phyloP scores from a whole-genome alignment of 768 basidiomycete genomes.

The Tylopilus plumbeoviolaceoides region DNA sequence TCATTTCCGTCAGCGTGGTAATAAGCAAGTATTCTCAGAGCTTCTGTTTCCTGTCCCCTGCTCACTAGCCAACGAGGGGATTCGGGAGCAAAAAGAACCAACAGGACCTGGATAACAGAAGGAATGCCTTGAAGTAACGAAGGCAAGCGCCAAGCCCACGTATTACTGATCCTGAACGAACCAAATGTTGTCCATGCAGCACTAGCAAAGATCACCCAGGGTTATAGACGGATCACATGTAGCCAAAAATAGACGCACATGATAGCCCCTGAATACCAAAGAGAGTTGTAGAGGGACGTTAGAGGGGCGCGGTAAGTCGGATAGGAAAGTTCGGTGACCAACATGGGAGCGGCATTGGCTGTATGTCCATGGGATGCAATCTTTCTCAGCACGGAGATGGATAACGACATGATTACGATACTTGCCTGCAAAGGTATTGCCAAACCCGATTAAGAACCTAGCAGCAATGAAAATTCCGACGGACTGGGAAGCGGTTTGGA shows the following conservation, averaged over 20 bases:
- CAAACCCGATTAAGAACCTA: constrained; percentile 75
- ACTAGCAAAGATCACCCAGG: constrained; percentile 24
- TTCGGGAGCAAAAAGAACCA: constrained; percentile 73
- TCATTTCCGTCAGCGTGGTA: constrained; percentile 79
- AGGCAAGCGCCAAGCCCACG: constrained; percentile 82
- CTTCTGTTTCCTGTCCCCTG: constrained; percentile 68
- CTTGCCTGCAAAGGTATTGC: constrained; percentile 63
- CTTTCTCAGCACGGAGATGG: background rate
- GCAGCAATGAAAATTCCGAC: constrained; percentile 82
- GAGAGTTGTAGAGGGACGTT: constrained; percentile 75
- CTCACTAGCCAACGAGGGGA: constrained; percentile 79
- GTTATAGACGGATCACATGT: background rate
- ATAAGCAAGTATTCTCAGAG: constrained; percentile 65
- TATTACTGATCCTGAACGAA: constrained; percentile 61
- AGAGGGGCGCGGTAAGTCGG: constrained; percentile 75
- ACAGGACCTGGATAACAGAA: constrained; percentile 57
- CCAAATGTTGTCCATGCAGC: constrained; percentile 84
- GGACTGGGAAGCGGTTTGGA: constrained; percentile 67
- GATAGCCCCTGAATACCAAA: constrained; percentile 87
- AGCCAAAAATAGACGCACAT: constrained; percentile 39
- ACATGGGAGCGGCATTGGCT: constrained; percentile 73
- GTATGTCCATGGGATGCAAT: background rate
- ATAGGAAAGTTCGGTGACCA: constrained; percentile 81
- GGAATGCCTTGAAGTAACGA: constrained; percentile 70
- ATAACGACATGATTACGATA: background rate